A percentile compares a stretch with the other conserved stretches of the same genome.
phyloP scores from a whole-genome alignment of 495 filamentous ascomycete species.

The Viridothelium virens region DNA sequence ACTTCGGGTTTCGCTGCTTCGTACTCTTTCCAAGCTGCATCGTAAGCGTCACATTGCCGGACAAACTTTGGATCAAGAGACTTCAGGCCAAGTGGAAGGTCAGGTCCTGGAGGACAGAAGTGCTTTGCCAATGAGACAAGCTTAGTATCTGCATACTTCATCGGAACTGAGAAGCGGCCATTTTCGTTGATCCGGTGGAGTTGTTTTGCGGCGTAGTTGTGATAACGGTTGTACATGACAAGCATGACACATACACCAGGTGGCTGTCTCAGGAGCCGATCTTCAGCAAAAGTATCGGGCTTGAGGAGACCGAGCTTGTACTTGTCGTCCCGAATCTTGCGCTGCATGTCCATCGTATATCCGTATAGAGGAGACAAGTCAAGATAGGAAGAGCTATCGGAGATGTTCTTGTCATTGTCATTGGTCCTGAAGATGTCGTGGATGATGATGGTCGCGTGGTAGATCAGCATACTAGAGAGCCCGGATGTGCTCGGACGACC shows the following conservation, averaged over 20 bases:
- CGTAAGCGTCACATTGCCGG: conserved; percentile 5
- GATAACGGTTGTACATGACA: conserved; percentile 66
- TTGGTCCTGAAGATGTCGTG: conserved; percentile 56
- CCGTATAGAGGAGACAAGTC: conserved; percentile 54
- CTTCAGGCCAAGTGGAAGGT: conserved; percentile 11
- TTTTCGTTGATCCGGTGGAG: conserved; percentile 64
- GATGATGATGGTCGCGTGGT: conserved; percentile 52
- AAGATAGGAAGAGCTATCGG: conserved; percentile 52
- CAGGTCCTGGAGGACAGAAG: conserved; percentile 11
- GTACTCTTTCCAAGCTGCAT: conserved; percentile 12
- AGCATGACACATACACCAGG: conserved; percentile 50
- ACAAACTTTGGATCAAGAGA: conserved; percentile 8
- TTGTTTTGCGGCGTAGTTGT: conserved; percentile 70
- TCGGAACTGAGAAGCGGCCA: conserved; percentile 46
- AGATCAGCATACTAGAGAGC: conserved; percentile 52
- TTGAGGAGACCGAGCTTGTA: conserved; percentile 52
- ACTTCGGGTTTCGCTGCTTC: conserved; percentile 42
- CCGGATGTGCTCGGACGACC: conserved; percentile 40
- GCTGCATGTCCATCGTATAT: conserved; percentile 49
- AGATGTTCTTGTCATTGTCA: conserved; percentile 44
- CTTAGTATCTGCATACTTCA: conserved; percentile 12
- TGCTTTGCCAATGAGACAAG: conserved; percentile 9
- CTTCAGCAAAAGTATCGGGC: conserved; percentile 51
- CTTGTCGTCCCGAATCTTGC: conserved; percentile 42
- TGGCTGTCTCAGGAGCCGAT: conserved; percentile 49